Conservation (phyloP, 2,329 filamentous ascomycete genomes). For the Nemania bipapillata region DNA sequence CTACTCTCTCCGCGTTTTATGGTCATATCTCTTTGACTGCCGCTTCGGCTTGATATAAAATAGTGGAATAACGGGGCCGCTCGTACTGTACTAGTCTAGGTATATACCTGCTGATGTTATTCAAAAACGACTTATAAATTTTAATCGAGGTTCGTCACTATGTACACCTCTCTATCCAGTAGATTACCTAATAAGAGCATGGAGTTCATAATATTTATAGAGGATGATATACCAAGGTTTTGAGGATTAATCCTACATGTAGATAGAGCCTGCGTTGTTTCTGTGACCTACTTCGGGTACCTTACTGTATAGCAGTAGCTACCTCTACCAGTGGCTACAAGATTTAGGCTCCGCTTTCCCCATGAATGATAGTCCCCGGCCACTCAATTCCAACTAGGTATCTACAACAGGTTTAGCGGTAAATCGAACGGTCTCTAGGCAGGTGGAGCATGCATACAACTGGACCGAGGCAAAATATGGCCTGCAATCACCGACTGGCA, state of each 20-base stretch:
- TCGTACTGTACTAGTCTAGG: too few species aligned
- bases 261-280: background rate
- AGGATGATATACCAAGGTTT: background rate
- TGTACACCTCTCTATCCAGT: background rate
- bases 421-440: slow-evolving; percentile 9
- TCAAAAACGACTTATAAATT: too few species aligned
- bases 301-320: background rate
- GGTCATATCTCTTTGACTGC: too few species aligned
- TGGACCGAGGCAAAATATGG: slow-evolving; percentile 36
- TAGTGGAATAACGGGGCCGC: too few species aligned
- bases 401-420: background rate
- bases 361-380: background rate
- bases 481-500: slow-evolving; percentile 28
- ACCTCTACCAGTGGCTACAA: too few species aligned
- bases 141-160: too few species aligned
- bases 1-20: too few species aligned
- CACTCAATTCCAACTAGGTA: background rate
- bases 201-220: background rate
- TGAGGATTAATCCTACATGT: background rate
- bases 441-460: slow-evolving; percentile 25
- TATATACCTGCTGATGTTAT: too few species aligned
- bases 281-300: too few species aligned
- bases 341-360: background rate
- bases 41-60: too few species aligned
- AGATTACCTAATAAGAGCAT: background rate